phyloP scores from a whole-genome alignment of 2,329 filamentous ascomycete genomes.

The Sporothrix globosa region DNA sequence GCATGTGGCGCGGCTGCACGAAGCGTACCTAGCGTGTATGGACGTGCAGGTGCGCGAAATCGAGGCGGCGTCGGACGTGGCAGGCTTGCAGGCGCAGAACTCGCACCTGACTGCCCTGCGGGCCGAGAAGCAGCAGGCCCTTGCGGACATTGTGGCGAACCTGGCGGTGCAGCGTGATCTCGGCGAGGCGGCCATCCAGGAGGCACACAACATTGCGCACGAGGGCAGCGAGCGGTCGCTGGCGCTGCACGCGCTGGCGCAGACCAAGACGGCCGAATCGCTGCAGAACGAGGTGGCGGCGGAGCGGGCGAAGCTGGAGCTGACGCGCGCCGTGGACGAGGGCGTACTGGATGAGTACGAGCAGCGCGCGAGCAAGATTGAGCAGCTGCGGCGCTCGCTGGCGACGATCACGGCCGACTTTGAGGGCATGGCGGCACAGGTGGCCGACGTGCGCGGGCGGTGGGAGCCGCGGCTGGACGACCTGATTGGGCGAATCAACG shows the following conservation, averaged over 20 bases:
- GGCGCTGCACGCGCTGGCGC: conserved; percentile 50
- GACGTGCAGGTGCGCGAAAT: conserved; percentile 71
- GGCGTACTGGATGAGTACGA: conserved; percentile 78
- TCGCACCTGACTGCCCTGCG: conserved; percentile 59
- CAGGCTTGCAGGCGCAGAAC: conserved; percentile 69
- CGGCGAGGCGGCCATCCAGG: conserved; percentile 45
- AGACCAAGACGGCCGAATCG: conserved; percentile 61
- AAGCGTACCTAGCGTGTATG: conserved; percentile 65
- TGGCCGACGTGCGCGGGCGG: conserved; percentile 65
- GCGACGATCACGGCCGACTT: conserved; percentile 59
- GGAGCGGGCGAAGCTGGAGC: conserved; percentile 73
- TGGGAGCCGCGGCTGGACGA: conserved; percentile 86
- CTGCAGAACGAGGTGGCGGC: conserved; percentile 74
- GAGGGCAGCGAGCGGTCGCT: conserved; percentile 47
- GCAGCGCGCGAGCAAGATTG: conserved; percentile 70
- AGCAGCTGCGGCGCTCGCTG: conserved; percentile 61
- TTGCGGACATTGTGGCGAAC: conserved; percentile 45
- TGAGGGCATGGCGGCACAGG: conserved; percentile 58
- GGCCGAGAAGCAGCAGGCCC: conserved; percentile 50
- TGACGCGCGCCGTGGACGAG: conserved; percentile 77
- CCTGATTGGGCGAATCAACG: conserved; percentile 79
- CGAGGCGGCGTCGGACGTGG: conserved; percentile 81
- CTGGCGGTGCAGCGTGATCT: conserved; percentile 46
- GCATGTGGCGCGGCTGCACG: conserved; percentile 64
- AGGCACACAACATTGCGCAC: conserved; percentile 44